Base-by-base conservation (phyloP, 257 asterid species). In the Schizonepeta tenuifolia region DNA sequence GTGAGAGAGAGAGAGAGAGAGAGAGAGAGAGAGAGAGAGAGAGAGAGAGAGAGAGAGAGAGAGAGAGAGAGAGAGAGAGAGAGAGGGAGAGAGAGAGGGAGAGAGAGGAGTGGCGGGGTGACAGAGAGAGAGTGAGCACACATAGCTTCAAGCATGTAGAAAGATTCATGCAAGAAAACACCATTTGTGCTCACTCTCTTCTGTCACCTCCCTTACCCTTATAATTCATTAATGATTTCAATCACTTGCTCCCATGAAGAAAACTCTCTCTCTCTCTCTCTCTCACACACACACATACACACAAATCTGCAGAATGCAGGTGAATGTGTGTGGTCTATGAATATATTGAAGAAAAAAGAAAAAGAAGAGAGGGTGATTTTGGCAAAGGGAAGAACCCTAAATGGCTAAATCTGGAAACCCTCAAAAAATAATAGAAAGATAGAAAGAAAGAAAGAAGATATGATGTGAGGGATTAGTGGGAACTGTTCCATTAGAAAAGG, bases 161-260 rank as follows among this genome's bases (percentile, higher is more conserved):
- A 9, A 28, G 41, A 38, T 54, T 79, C 79, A 84, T 86, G 84
- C 86, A 80, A 79, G 83, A 83, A 75, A 78, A 75, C 76, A 78
- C 83, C 81, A 75, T 83, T 74, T 72, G 90, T 86, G 90, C 90
- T 86, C 90, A 86, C 89, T 86, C 89, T 86, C 92, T 84, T 84
- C 85, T 81, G 85, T 83, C 85, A 83, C 90, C 85, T 67, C 85
- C 83, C 75, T 75, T 77, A 73, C 78, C 75, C 72, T 5, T 62
- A 6, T 3, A 43, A 56, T 38, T 24, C 12, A n/a, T n/a, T n/a
- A 41, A 55, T 33, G 3, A n/a, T 8, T 31, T 24, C 26, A 41
- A 55, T 33, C 0, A n/a, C 12, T 31, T 1, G 46, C 14, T 33
- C n/a, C 36, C 36, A 31, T 57, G 57, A 36, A 64, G 7, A 38